These are phyloP conservation scores for Vitis amurensis DNA, from an alignment of 164 flowering plant genomes.

Conservation along the genomic window DNA sequence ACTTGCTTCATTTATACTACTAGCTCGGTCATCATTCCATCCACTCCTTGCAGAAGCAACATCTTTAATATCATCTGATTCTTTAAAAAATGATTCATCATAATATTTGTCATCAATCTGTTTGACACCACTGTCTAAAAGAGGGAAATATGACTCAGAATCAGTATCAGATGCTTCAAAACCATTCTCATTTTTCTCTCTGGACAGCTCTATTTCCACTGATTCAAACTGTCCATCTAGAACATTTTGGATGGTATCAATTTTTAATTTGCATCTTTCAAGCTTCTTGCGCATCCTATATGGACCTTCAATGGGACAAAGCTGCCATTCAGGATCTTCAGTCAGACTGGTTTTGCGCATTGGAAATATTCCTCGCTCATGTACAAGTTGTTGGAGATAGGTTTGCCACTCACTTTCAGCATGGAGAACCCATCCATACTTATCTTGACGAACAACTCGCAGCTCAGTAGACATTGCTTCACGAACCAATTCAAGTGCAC, in stretches of 20 bases:
- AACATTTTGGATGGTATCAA: slow-evolving; percentile 74
- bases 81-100: slow-evolving; percentile 53
- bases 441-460: slow-evolving; percentile 94
- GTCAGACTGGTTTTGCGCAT: slow-evolving; percentile 35
- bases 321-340: slow-evolving; percentile 91
- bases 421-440: slow-evolving; percentile 99
- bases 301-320: slow-evolving; percentile 99
- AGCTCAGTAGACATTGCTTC: slow-evolving; percentile 94
- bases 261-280: slow-evolving; percentile 71
- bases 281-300: slow-evolving; percentile 98
- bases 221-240: slow-evolving; percentile 51
- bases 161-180: slow-evolving; percentile 54
- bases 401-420: slow-evolving; percentile 99
- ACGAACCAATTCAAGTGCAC: slow-evolving; percentile 87
- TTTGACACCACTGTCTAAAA: slow-evolving; percentile 44
- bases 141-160: slow-evolving; percentile 55
- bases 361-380: slow-evolving; percentile 92
- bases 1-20: slow-evolving; percentile 85
- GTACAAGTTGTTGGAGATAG: slow-evolving; percentile 95
- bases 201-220: slow-evolving; percentile 43
- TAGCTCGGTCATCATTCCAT: slow-evolving; percentile 81
- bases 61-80: slow-evolving; percentile 58
- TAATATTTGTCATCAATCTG: slow-evolving; percentile 48
- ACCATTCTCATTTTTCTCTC: slow-evolving; percentile 45
- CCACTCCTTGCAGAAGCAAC: slow-evolving; percentile 50